Evolutionary conservation across 2,329 filamentous ascomycete species (phyloP).

Genomic region (Neofusicoccum sp.): DNA sequence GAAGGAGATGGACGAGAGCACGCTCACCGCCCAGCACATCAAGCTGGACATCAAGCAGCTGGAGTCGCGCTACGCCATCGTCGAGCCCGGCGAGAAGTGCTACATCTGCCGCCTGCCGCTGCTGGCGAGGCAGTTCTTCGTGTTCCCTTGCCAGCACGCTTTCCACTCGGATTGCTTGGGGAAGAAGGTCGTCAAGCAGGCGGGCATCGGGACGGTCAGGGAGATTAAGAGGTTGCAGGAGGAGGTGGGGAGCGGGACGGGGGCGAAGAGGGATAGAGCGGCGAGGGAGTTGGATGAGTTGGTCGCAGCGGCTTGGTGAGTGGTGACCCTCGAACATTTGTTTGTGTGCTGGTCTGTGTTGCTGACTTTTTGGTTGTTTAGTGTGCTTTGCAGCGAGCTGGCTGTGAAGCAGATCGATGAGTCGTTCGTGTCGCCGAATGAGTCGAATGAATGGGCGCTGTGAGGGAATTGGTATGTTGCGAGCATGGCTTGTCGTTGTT

Average conservation of each 20-base stretch:
- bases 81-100: constrained; percentile 93
- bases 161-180: constrained; percentile 96
- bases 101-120: constrained; percentile 84
- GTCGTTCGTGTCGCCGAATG: constrained; percentile 75
- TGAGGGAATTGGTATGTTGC: constrained; percentile 26
- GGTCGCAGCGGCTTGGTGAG: constrained; percentile 84
- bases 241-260: constrained; percentile 73
- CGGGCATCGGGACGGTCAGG: constrained; percentile 70
- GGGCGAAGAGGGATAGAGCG: constrained; percentile 64
- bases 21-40: constrained; percentile 85
- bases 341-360: constrained; percentile 24
- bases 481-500: background rate
- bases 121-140: constrained; percentile 90
- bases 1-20: constrained; percentile 93
- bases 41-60: constrained; percentile 82
- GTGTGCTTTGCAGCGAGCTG: constrained; percentile 90
- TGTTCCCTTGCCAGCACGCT: constrained; percentile 96
- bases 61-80: constrained; percentile 88
- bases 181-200: constrained; percentile 77
- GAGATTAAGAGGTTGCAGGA: constrained; percentile 83
- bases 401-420: constrained; percentile 93
- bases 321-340: constrained; percentile 22
- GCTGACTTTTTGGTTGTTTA: constrained; percentile 34
- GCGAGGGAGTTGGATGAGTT: constrained; percentile 88
- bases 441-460: constrained; percentile 75